Evolutionary conservation across 2,329 filamentous ascomycete genomes (phyloP), one percentile per base, ranked within the genome.

Genomic region (Fonsecaea multimorphosa): DNA sequence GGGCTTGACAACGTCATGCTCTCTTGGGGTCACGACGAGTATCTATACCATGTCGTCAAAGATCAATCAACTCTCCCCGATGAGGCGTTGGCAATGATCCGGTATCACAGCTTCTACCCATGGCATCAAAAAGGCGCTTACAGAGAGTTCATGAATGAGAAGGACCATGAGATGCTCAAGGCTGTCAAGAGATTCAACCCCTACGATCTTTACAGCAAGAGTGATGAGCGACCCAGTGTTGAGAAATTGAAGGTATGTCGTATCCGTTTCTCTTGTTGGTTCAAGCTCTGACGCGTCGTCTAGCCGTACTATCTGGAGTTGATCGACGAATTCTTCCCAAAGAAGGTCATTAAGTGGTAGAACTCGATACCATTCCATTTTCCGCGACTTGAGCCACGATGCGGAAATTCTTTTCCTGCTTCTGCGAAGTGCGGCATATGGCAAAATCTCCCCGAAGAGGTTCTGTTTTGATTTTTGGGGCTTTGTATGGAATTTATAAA

Each of bases 171-270:
- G 73, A 93, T 96, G 89, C 81, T 96, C 72, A 86, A 87, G 74
- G 92, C 92, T 8, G 92, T 96, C 57, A 85, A 87, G 77, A 91
- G 91, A 0, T 96, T 97, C 79, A 96, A 96, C 77, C 92, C 92
- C 0, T 97, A 96, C 73, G 93, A 96, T 76, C 76, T 96, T 59
- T 96, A 96, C 82, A 94, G 90, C 82, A 96, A 96, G 87, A 93
- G 89, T 72, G 92, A 96, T 73, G 91, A 87, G 27, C 84, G 92
- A 24, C 92, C 92, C 1, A 88, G 86, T 64, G 86, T 89, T 0
- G 89, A 92, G 74, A 87, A 91, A 73, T 81, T 96, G 64, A 96
- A 94, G 84, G 84, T 86, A 72, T 71, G 80, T 72, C 66, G 9
- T 14, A 19, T 1, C 19, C 27, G 2, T 22, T 7, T 12, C n/a